These are phyloP conservation scores for Rhazya stricta DNA, from an alignment of 257 asterid species.

Conservation along the genomic window DNA sequence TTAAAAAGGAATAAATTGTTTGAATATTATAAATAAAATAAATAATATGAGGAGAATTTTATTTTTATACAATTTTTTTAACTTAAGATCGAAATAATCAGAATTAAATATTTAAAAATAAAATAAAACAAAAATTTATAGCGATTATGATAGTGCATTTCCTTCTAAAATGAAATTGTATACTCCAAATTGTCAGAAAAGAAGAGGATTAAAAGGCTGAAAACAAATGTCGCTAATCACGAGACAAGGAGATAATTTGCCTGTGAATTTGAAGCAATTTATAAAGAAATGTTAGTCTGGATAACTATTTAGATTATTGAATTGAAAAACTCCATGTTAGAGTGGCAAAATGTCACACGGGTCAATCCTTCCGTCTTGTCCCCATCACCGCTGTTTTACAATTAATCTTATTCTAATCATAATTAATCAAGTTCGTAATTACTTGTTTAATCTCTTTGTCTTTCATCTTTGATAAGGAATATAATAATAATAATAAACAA, in stretches of 20 bases:
- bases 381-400: not conserved
- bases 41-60: no score
- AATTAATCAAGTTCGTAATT: not conserved
- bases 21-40: no score
- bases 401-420: not conserved
- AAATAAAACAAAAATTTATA: no score
- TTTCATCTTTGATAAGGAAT: not conserved
- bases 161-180: no score
- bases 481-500: not conserved
- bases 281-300: not conserved
- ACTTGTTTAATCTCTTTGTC: not conserved
- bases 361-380: not conserved
- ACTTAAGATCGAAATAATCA: no score
- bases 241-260: constrained; percentile 6
- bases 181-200: not conserved
- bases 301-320: constrained; percentile 1
- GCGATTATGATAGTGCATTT: no score
- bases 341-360: not conserved
- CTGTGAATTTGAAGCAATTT: not conserved
- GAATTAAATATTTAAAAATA: no score
- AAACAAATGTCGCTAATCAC: not conserved
- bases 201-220: no score
- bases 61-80: no score
- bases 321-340: not conserved
- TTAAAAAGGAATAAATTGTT: no score